Evolutionary conservation across 2,329 filamentous ascomycete genomes (phyloP).

Genomic region (Paraconiothyrium brasiliense): DNA sequence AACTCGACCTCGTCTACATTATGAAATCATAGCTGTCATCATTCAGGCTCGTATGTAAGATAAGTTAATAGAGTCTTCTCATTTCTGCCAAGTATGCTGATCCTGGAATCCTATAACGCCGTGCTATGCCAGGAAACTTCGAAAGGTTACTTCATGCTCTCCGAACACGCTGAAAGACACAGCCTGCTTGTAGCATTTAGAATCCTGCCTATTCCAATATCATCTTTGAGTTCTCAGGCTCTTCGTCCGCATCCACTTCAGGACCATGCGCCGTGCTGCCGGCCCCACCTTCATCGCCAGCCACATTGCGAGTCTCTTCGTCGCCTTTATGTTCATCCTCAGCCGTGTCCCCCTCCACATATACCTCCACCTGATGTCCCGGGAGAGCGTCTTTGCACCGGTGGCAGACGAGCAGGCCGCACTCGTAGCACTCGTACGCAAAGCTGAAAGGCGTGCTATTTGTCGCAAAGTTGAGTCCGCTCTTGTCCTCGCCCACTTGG

Average conservation of each 20-base stretch:
- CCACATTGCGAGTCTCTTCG: not conserved
- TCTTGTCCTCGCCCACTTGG: not conserved
- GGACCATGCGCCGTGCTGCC: too few species aligned
- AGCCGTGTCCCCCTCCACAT: conserved; percentile 1
- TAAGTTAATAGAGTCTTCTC: too few species aligned
- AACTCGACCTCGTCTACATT: too few species aligned
- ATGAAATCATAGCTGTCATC: too few species aligned
- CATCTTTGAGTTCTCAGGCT: too few species aligned
- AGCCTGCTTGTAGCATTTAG: too few species aligned
- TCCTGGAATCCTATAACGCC: not conserved
- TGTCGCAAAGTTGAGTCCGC: conserved; percentile 1
- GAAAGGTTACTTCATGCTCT: not conserved
- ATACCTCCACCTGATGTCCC: too few species aligned
- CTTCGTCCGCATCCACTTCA: not conserved
- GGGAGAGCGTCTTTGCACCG: conserved; percentile 27
- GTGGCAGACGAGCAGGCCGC: conserved; percentile 35
- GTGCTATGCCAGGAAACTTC: not conserved
- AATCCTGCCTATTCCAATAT: too few species aligned
- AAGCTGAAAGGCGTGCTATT: conserved; percentile 27
- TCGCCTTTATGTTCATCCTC: not conserved
- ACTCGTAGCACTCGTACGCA: conserved; percentile 36
- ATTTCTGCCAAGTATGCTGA: not conserved
- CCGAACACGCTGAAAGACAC: not conserved
- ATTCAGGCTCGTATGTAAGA: too few species aligned
- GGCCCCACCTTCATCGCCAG: not conserved